phyloP scores from a whole-genome alignment of 192 early-diverging fungal species.

The Backusella psychrophila region DNA sequence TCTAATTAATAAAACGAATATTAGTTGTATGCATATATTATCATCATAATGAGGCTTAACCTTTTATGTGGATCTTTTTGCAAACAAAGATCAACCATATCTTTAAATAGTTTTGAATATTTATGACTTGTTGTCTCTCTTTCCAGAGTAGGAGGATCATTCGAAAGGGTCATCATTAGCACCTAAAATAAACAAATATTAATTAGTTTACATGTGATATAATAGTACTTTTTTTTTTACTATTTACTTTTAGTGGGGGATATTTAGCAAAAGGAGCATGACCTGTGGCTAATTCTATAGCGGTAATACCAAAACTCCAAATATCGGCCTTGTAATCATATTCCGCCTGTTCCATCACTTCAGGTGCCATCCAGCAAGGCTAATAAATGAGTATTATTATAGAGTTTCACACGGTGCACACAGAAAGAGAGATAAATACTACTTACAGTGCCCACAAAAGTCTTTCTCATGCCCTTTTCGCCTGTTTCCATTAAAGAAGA shows the following conservation, averaged over 20 bases:
- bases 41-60: constrained; percentile 5
- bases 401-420: not conserved
- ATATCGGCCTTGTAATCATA: constrained; percentile 92
- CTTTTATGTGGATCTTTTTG: constrained; percentile 74
- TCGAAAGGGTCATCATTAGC: constrained; percentile 84
- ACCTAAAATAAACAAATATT: constrained; percentile 25
- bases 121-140: constrained; percentile 71
- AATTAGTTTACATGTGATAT: constrained; percentile 3
- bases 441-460: constrained; percentile 69
- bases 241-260: constrained; percentile 72
- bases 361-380: constrained; percentile 70
- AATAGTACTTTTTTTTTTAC: not conserved
- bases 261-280: constrained; percentile 89
- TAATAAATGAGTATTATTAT: constrained; percentile 9
- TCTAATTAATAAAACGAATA: constrained; percentile 37
- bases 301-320: constrained; percentile 91
- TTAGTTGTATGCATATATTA: not conserved
- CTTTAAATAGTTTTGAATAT: constrained; percentile 77
- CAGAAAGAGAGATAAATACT: not conserved
- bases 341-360: constrained; percentile 89
- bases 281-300: constrained; percentile 86
- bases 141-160: constrained; percentile 82
- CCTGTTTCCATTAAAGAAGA: constrained; percentile 64
- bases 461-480: constrained; percentile 61
- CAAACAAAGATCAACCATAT: constrained; percentile 83